Evolutionary conservation across 192 early-diverging fungal species (phyloP), one percentile per base, ranked within the genome.

Genomic region (Linnemannia hyalina): DNA sequence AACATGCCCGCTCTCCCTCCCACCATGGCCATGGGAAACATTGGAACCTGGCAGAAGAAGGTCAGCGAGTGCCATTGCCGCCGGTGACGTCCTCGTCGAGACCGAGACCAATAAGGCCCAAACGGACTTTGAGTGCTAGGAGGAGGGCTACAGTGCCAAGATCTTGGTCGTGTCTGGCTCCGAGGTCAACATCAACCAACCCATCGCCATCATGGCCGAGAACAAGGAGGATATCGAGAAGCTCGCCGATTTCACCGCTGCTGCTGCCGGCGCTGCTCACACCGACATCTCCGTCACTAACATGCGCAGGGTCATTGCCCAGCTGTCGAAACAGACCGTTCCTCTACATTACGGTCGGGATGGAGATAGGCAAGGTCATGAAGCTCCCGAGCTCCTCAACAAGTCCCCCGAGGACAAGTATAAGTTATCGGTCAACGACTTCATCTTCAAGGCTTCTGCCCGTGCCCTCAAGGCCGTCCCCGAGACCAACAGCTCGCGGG

Each of bases 351-450:
- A 97, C 97, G 35, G 89, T 95, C 68, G 97, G 96, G 87, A 91
- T 97, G 81, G 93, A 95, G 80, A 97, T 97, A 91, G 96, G 97
- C 89, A 96, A 97, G 90, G 90, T 95, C 77, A 89, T 92, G 91
- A 94, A 91, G 91, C 93, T 99, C 76, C 96, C 81, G 93, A 97
- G 83, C 93, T 95, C 23, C 91, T 99, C 68, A 99, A 99, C 93
- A 92, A 89, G 73, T 88, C 93, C 20, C 90, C 92, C 0, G 94
- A 97, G 79, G 97, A 96, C 40, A 94, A 95, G 78, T 98, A 95
- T 95, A 99, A 99, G 92, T 90, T 99, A 40, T 99, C 97, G 36
- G 95, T 99, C 84, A 99, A 99, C 87, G 98, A 99, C 90, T 99
- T 99, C 88, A 93, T 99, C 41, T 94, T 99, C 92, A 99, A 99